Evolutionary conservation across 192 early-diverging fungal species (phyloP).

Genomic region (Backusella sp.): DNA sequence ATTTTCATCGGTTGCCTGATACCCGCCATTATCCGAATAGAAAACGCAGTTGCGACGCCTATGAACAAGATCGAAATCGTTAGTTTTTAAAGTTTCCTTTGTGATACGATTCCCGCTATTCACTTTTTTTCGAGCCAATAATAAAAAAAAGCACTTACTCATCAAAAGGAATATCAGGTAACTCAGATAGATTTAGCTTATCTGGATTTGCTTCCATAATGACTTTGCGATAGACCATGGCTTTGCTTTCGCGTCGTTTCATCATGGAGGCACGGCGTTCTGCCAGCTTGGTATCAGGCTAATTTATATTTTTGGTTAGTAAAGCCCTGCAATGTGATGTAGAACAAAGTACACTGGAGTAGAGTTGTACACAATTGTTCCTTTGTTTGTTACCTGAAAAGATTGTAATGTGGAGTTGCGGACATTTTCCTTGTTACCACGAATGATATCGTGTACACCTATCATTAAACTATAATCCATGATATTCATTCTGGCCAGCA

Average conservation of each 20-base stretch:
- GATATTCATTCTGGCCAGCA: slow-evolving; percentile 42
- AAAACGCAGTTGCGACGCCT: slow-evolving; percentile 76
- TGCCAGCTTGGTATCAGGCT: slow-evolving; percentile 37
- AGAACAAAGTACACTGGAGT: not conserved
- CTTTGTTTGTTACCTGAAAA: slow-evolving; percentile 52
- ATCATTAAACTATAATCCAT: slow-evolving; percentile 98
- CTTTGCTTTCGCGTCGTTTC: slow-evolving; percentile 56
- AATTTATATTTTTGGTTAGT: not conserved
- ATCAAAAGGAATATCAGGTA: slow-evolving; percentile 55
- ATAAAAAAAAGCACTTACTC: slow-evolving; percentile 3
- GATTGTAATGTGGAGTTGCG: slow-evolving; percentile 89
- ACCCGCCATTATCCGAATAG: slow-evolving; percentile 91
- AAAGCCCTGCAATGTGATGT: not conserved
- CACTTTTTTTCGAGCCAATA: not conserved
- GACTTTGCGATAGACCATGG: slow-evolving; percentile 49
- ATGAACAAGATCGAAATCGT: not conserved
- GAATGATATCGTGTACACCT: slow-evolving; percentile 88
- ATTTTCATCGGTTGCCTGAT: slow-evolving; percentile 72
- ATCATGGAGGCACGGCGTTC: slow-evolving; percentile 42
- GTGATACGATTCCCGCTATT: not conserved
- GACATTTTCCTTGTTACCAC: slow-evolving; percentile 88
- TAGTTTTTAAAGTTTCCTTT: not conserved
- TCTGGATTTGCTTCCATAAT: slow-evolving; percentile 57
- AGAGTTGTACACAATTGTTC: not conserved
- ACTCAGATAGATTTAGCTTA: slow-evolving; percentile 55